Conservation (phyloP, 345 rosid species). For the Camelina neglecta region DNA sequence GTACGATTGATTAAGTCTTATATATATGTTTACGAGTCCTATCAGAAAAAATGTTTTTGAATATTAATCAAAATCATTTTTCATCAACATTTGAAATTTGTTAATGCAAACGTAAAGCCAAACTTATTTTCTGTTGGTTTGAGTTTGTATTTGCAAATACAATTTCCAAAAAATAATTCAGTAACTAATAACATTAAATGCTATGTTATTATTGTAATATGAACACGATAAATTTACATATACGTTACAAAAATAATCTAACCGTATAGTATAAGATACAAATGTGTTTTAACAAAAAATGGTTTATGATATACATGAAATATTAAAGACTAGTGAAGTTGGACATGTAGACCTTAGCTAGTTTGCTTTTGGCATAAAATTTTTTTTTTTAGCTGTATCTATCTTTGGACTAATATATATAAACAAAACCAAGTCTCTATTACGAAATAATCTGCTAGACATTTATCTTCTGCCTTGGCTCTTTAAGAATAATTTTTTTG, state of each 20-base stretch:
- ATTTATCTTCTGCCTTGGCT: conserved; percentile 1
- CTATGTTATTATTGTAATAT: not conserved
- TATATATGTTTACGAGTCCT: not conserved
- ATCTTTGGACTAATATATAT: conserved; percentile 9
- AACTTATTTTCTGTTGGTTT: not conserved
- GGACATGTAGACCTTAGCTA: conserved; percentile 14
- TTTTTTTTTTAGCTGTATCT: not conserved
- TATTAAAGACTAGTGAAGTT: not conserved
- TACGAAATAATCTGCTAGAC: conserved; percentile 18
- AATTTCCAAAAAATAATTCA: not conserved
- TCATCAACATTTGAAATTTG: not conserved
- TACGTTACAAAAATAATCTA: not conserved
- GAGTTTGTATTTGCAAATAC: not conserved
- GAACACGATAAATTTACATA: not conserved
- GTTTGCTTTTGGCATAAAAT: conserved; percentile 1
- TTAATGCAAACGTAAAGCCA: conserved; percentile 7
- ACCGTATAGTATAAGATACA: not conserved
- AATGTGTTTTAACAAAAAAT: conserved; percentile 2
- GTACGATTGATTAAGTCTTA: not conserved
- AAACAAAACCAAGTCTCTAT: not conserved
- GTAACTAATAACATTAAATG: not conserved
- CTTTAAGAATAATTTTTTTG: not conserved
- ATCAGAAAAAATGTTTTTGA: not conserved
- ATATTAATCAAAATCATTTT: not conserved
- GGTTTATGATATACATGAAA: not conserved